A percentile compares a stretch with the other conserved stretches of the same genome.
phyloP scores from a whole-genome alignment of 2,329 filamentous ascomycete species.

The Waltergamsia citrina region DNA sequence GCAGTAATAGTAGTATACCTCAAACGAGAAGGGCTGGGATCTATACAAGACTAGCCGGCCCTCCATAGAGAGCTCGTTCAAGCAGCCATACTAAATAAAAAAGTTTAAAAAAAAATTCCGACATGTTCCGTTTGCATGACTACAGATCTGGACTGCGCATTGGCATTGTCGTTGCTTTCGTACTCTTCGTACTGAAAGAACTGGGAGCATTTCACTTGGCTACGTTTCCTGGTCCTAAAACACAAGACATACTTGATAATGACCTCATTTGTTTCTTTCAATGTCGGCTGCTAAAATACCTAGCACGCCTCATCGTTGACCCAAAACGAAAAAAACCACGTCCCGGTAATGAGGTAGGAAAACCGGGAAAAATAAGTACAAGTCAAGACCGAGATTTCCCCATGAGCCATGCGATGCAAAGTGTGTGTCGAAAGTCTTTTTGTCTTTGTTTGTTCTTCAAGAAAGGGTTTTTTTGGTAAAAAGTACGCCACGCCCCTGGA shows the following conservation, averaged over 20 bases:
- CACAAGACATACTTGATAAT: constrained; percentile 26
- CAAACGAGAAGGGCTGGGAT: neutral
- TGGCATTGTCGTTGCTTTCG: too few relatives aligned
- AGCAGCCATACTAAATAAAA: too few relatives aligned
- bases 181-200: too few relatives aligned
- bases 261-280: constrained; percentile 26
- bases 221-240: neutral
- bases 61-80: too few relatives aligned
- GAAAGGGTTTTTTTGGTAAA: too few relatives aligned
- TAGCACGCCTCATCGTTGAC: constrained; percentile 16
- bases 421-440: constrained; percentile 21
- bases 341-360: constrained; percentile 23
- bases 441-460: constrained; percentile 11
- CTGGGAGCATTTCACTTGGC: too few relatives aligned
- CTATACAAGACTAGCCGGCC: too few relatives aligned
- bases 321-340: too few relatives aligned
- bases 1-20: too few relatives aligned
- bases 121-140: too few relatives aligned
- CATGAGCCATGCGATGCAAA: constrained; percentile 28
- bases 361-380: constrained; percentile 26
- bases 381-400: constrained; percentile 26
- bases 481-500: constrained; percentile 27
- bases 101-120: too few relatives aligned
- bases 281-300: constrained; percentile 16
- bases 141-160: too few relatives aligned